These are phyloP conservation scores for Podospora sp. DNA, from an alignment of 495 filamentous ascomycete species.

Conservation along the genomic window DNA sequence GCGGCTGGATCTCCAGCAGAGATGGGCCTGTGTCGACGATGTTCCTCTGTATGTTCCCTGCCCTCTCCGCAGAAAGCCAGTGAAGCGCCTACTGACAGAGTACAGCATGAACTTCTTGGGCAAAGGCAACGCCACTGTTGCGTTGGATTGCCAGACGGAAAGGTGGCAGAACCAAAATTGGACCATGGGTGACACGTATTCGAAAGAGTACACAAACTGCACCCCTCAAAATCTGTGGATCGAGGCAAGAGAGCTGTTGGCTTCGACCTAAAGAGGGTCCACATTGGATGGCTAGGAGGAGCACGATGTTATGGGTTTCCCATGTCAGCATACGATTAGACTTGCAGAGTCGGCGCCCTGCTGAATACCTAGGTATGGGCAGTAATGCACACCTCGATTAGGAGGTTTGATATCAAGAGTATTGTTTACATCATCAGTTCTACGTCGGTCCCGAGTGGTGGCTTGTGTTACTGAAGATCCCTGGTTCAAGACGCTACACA, in stretches of 20 bases:
- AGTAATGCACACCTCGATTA: neutral
- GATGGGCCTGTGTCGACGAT: constrained; percentile 41
- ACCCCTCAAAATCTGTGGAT: constrained; percentile 19
- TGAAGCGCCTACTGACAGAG: neutral
- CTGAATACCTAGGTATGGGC: neutral
- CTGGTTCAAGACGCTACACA: neutral
- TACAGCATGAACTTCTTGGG: constrained; percentile 14
- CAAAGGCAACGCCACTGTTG: constrained; percentile 23
- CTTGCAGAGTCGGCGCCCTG: neutral
- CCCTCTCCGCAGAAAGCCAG: neutral
- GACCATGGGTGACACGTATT: constrained; percentile 41
- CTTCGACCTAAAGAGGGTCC: neutral
- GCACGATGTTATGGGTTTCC: neutral
- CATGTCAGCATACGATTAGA: neutral
- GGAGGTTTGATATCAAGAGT: neutral
- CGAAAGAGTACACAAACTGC: constrained; percentile 36
- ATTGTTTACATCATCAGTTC: neutral
- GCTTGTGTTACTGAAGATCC: neutral
- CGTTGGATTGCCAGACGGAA: constrained; percentile 37
- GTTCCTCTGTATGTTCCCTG: constrained; percentile 10
- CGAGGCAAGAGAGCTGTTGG: neutral
- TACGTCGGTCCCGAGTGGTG: neutral
- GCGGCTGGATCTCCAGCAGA: constrained; percentile 40
- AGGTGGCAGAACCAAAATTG: constrained; percentile 42
- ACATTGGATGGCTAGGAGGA: neutral